Evolutionary conservation across 257 asterid genomes (phyloP), one percentile per base, ranked within the genome.

Genomic region (Solanum appendiculatum): DNA sequence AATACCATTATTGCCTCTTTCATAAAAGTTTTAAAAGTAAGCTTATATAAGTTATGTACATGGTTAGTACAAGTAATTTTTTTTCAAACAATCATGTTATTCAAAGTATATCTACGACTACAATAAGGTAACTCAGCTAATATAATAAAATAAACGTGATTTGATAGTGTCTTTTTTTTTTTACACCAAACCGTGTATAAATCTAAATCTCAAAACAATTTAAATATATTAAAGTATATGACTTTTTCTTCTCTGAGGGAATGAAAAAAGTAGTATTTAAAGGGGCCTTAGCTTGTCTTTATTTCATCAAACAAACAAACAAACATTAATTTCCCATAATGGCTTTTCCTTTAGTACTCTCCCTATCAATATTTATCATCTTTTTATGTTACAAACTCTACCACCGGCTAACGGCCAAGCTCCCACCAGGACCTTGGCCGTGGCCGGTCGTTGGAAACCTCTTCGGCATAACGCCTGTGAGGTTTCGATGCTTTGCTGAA

Each of bases 311-410:
- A 69, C 21, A 31, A 5, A 9, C 1, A 27, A n/a, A n/a, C n/a
- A n/a, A n/a, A 78, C 84, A 40, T 25, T 23, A 0, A 23, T 75
- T 3, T 74, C 9, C 40, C 37, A 39, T 37, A 33, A 94, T 93
- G 95, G 92, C 84, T 51, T 66, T 91, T 60, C 68, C 86, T 15
- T 86, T 93, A 2, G 23, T 80, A 1, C 4, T 90, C 54, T 44
- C 86, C 88, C 44, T 90, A 88, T 42, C 92, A 5, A 29, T 87
- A 8, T n/a, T 86, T 56, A 48, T 91, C 88, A 12, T 89, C 40
- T 69, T 92, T 89, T 63, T 90, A 37, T 88, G 85, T 82, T 92
- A 92, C 93, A 89, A 89, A 36, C 90, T 94, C 42, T 90, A 86
- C 85, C 89, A 72, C 25, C 88, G 90, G 23, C 83, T 92, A 87